phyloP scores from a whole-genome alignment of 805 yeast species.

The Martiniozyma abietophila region DNA sequence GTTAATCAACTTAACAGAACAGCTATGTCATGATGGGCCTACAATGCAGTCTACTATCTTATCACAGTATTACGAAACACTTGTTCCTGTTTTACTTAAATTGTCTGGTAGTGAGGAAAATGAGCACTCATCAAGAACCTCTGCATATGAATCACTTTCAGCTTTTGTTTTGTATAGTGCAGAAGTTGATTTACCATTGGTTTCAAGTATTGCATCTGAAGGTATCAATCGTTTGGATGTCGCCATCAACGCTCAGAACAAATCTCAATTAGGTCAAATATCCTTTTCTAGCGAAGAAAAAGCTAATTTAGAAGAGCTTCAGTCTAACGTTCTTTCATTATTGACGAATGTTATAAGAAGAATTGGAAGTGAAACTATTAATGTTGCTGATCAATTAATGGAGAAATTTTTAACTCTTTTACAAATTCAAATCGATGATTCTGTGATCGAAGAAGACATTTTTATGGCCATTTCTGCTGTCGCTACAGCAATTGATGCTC shows the following conservation, averaged over 20 bases:
- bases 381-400: constrained; percentile 82
- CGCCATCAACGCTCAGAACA: constrained; percentile 55
- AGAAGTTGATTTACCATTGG: constrained; percentile 54
- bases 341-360: constrained; percentile 81
- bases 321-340: constrained; percentile 68
- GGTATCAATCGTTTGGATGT: constrained; percentile 63
- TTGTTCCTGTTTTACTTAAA: constrained; percentile 62
- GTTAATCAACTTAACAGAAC: constrained; percentile 83
- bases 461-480: constrained; percentile 87
- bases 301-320: constrained; percentile 78
- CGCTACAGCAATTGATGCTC: constrained; percentile 67
- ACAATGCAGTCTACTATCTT: constrained; percentile 46
- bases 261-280: constrained; percentile 17
- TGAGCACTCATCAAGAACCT: constrained; percentile 81
- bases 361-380: constrained; percentile 50
- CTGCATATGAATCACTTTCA: constrained; percentile 93
- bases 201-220: constrained; percentile 67
- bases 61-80: constrained; percentile 60
- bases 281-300: constrained; percentile 51
- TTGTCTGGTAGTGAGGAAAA: constrained; percentile 70
- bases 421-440: constrained; percentile 46
- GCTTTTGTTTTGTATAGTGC: constrained; percentile 72
- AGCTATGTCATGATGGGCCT: constrained; percentile 50
- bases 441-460: constrained; percentile 83
- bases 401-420: constrained; percentile 67